Base-by-base conservation (phyloP, 345 rosid genomes). In the Mercurialis annua region DNA sequence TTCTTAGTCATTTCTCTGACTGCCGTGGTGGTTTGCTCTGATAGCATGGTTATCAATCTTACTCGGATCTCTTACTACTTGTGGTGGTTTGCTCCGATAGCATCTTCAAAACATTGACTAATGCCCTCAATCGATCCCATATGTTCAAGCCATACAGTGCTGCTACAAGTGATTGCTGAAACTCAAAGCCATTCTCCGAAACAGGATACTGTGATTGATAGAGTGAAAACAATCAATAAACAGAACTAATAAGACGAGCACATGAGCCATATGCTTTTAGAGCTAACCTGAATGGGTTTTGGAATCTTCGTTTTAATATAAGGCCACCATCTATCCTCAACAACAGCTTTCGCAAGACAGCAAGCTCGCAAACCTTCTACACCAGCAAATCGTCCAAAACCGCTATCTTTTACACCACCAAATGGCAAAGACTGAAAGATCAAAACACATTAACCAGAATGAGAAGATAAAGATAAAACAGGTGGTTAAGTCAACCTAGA, bases 261-360 rank as follows among this genome's bases (percentile, higher is more conserved):
- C 27, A 27, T 23, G 36, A 33, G 5, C 10, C 18, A 15, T 0
- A 55, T 29, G 60, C 36, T 43, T 21, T 27, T 44, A 50, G 42
- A 60, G 65, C 77, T 67, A 65, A 87, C 99, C 99, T 86, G 95
- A 67, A 94, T 89, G 42, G 97, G 98, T 77, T 88, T 91, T 56
- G 98, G 97, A 52, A 94, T 94, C 75, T 72, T 79, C 40, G 99
- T 94, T 82, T 89, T 91, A 70, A 94, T 71, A 57, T 76, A 87
- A 1, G 99, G 99, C 99, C 99, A 91, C 87, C 87, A 91, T 36
- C 98, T 85, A 77, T 94, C 99, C 78, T 94, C 98, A 3, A 89
- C 98, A 29, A 94, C 97, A 2, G 98, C 83, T 78, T 91, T 94
- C 63, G 89, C 92, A 17, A 94, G 92, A 71, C 99, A 94, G 79